Base-by-base conservation (phyloP, 306 rosid species). In the Dryas octopetala region DNA sequence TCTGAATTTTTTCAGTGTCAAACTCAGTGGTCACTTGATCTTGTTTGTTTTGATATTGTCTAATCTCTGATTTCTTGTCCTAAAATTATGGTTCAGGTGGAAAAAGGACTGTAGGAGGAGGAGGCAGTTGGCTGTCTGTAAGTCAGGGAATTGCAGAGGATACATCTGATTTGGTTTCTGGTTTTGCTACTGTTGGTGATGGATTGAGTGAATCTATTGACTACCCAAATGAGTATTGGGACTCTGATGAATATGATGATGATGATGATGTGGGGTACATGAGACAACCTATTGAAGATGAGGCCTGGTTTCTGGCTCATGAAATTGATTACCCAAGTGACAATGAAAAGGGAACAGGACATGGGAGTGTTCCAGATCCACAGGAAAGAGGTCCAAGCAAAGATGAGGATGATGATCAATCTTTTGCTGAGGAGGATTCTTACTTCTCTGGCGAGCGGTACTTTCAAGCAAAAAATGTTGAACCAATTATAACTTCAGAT, bases 251-350 rank as follows among this genome's bases (percentile, higher is more conserved):
- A 74, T 96, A 96, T 76, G 99, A 92, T 2, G 99, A 92, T 0
- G 99, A 96, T 3, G 97, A 92, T 0, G 99, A 96, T 53, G 91
- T 90, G 74, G 99, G 99, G 60, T 96, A 96, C 82, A 90, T 85
- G 96, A 91, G 98, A 83, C 99, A 96, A 78, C 99, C 99, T 59
- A 96, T 96, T 75, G 98, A 96, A 89, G 99, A 96, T 43, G 99
- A 96, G 88, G 84, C 98, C 70, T 96, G 99, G 99, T 96, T 96
- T 82, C 78, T 96, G 83, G 99, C 97, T n/a, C 99, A 96, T 62
- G 99, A 96, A 84, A 88, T 96, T 58, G 99, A 96, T 83, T 96
- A 96, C 85, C 99, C 98, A 52, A 96, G 99, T 77, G 99, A 96
- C 81, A 96, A 96, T 72, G 98, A 96, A 74, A 96, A 96, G 80